These are phyloP conservation scores for Elongisporangium prolatum DNA, from an alignment of 352 stramenopile species.

Conservation along the genomic window DNA sequence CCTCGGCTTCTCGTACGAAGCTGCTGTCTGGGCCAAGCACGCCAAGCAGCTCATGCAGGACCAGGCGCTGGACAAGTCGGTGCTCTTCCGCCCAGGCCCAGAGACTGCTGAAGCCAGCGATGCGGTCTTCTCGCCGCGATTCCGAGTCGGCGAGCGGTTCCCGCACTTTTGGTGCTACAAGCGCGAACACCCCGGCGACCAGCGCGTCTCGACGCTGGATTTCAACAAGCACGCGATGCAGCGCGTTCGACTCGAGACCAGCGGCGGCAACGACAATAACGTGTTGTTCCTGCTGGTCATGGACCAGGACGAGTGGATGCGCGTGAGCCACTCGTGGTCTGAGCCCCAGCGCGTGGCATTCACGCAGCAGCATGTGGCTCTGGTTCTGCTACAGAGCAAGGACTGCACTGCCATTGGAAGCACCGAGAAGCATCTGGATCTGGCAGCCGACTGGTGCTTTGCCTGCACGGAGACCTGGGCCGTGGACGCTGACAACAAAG, in stretches of 20 bases:
- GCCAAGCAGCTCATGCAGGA: constrained; percentile 66
- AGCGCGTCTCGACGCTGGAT: constrained; percentile 45
- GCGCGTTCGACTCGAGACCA: constrained; percentile 6
- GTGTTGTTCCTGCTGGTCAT: constrained; percentile 64
- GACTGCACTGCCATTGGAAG: background rate
- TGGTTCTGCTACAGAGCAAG: constrained; percentile 29
- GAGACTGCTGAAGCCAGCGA: constrained; percentile 1
- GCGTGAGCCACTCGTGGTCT: constrained; percentile 9
- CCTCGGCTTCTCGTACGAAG: constrained; percentile 75
- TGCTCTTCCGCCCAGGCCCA: constrained; percentile 24
- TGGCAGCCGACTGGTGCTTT: constrained; percentile 15
- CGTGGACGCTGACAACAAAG: constrained; percentile 16
- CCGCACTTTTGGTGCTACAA: constrained; percentile 57
- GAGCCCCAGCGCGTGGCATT: constrained; percentile 10
- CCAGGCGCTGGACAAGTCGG: constrained; percentile 40
- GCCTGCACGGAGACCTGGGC: constrained; percentile 27
- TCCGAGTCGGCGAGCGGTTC: constrained; percentile 52
- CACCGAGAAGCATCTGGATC: constrained; percentile 2
- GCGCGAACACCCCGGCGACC: background rate
- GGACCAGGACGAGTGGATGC: constrained; percentile 13
- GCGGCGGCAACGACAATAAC: constrained; percentile 8
- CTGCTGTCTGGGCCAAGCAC: constrained; percentile 27
- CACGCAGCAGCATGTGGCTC: constrained; percentile 23
- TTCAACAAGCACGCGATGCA: constrained; percentile 20
- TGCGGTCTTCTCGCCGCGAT: constrained; percentile 37